phyloP scores from a whole-genome alignment of 345 rosid genomes.

The thale cress (Arabidopsis thaliana) region TAIR10.1 NC_003071.7:6750501-6751000 shows the following conservation, averaged over 20 bases:
- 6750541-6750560: too few species aligned
- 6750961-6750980: constrained; percentile 17
- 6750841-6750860: constrained; percentile 14
- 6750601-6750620: not conserved
- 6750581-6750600: not conserved
- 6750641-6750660: not conserved
- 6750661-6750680: constrained; percentile 5
- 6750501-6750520: too few species aligned
- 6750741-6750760: not conserved
- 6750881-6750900: not conserved
- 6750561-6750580: too few species aligned
- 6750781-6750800: not conserved
- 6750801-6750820: not conserved
- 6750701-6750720: not conserved
- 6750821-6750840: constrained; percentile 26
- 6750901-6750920: not conserved
- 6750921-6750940: constrained; percentile 20
- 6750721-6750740: not conserved
- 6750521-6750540: too few species aligned
- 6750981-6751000: constrained; percentile 10
- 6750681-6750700: not conserved
- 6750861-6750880: not conserved
- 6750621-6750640: not conserved
- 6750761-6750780: constrained; percentile 5
- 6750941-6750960: not conserved